Base-by-base conservation (phyloP, 352 stramenopile species). In the Peronospora belbahrii region DNA sequence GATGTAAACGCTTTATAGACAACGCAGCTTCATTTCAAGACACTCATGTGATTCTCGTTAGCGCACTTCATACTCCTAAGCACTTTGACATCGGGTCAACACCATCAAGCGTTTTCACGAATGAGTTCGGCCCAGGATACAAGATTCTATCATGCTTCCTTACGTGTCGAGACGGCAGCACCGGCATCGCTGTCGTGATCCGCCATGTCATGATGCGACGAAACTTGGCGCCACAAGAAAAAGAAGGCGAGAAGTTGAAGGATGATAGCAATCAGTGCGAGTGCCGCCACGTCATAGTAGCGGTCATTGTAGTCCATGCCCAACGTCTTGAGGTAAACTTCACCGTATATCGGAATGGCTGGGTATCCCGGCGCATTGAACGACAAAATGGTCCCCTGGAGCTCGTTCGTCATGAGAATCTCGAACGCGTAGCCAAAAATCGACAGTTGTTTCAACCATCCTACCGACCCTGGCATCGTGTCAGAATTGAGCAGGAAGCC, bases 371-470 rank as follows among this genome's bases (percentile, higher is more conserved):
- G 73, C 4, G 80, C 80, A 42, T 91, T 60, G 41, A 91, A 91
- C 54, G 64, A 82, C 32, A 91, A 50, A 47, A 88, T 52, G 27
- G 86, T 45, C 0, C 75, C 77, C 33, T 82, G 74, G n/a, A 88
- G 62, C 43, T 91, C 80, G 52, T 88, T 91, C 2, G 68, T 81
- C 74, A 91, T 87, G 42, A 91, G 69, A 38, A 91, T 83, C 51
- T 94, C 82, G 38, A 91, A 94, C 31, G 74, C 82, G 44, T 94
- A 94, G 39, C 65, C 84, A 56, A 90, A 94, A 52, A 90, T 85
- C n/a, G 79, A 91, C 10, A 88, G 58, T 39, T 87, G 74, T 44
- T 88, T 77, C 28, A 94, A 37, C 74, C 74, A 88, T 7, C 52
- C 72, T 2, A 88, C 70, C 9, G 49, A 72, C 19, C 44, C 37